phyloP scores from a whole-genome alignment of 2,329 filamentous ascomycete species.

The Paracamarosporium sp. region DNA sequence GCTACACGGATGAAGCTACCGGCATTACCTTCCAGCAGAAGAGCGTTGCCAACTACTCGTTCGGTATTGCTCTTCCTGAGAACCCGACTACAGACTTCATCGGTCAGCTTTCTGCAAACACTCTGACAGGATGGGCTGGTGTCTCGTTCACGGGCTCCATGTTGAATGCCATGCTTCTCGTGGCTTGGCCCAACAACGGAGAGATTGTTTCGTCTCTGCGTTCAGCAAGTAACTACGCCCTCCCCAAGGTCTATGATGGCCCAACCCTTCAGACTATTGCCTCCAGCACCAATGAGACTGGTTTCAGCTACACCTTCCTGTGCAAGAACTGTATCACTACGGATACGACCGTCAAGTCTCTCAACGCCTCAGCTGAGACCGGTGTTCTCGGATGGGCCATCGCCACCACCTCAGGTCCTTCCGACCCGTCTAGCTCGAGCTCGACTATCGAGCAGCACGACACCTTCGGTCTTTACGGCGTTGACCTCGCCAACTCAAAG shows the following conservation, averaged over 20 bases:
- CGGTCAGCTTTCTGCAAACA: conserved; percentile 55
- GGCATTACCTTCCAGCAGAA: conserved; percentile 23
- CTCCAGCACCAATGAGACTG: conserved; percentile 57
- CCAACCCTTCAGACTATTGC: conserved; percentile 51
- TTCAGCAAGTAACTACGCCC: conserved; percentile 50
- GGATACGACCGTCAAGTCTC: conserved; percentile 7
- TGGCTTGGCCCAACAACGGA: conserved; percentile 55
- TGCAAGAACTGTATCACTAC: conserved; percentile 40
- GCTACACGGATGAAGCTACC: conserved; percentile 18
- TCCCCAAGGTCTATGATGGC: conserved; percentile 44
- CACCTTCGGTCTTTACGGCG: conserved; percentile 23
- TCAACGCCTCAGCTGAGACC: conserved; percentile 6
- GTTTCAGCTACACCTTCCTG: conserved; percentile 59
- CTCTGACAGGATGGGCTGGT: conserved; percentile 54
- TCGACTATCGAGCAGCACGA: background rate
- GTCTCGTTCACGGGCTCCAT: conserved; percentile 55
- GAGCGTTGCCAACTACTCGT: conserved; percentile 44
- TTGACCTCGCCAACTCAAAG: conserved; percentile 24
- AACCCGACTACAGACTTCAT: conserved; percentile 57
- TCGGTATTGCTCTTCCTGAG: conserved; percentile 56
- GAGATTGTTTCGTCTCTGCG: conserved; percentile 52
- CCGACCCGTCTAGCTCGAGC: conserved; percentile 10
- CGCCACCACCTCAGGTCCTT: conserved; percentile 19
- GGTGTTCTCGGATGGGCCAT: conserved; percentile 20
- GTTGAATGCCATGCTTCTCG: conserved; percentile 53